Evolutionary conservation across 257 asterid genomes (phyloP).

Genomic region (Jaltomata sinuosa): DNA sequence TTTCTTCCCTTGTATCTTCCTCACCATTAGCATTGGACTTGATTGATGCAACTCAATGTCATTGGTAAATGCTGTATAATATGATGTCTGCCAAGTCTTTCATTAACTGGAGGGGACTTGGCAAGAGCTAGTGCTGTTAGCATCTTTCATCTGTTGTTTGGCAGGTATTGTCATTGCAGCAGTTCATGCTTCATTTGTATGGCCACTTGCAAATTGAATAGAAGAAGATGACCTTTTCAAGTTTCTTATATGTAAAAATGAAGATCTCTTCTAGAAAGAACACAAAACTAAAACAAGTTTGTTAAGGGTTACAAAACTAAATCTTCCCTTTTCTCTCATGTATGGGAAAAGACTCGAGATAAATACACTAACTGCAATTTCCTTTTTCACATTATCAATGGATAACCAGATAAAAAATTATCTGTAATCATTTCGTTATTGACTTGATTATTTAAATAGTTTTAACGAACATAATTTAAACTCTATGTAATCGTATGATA

Average conservation of each 20-base stretch:
- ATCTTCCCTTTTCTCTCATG: neutral
- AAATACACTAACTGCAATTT: neutral
- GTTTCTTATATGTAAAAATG: neutral
- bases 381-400: neutral
- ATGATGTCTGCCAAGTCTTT: neutral
- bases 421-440: no score
- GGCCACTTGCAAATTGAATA: neutral
- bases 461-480: no score
- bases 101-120: neutral
- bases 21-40: neutral
- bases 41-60: neutral
- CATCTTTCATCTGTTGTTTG: neutral
- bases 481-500: no score
- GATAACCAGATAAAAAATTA: no score
- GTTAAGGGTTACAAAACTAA: neutral
- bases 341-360: neutral
- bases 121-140: neutral
- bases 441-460: no score
- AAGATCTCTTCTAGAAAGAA: neutral
- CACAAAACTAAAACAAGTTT: neutral
- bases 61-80: neutral
- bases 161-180: neutral
- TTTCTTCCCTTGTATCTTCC: neutral
- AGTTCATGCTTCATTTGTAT: neutral
- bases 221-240: neutral